phyloP scores from a whole-genome alignment of 768 basidiomycete species.

The Phlebiopsis flavidoalba region DNA sequence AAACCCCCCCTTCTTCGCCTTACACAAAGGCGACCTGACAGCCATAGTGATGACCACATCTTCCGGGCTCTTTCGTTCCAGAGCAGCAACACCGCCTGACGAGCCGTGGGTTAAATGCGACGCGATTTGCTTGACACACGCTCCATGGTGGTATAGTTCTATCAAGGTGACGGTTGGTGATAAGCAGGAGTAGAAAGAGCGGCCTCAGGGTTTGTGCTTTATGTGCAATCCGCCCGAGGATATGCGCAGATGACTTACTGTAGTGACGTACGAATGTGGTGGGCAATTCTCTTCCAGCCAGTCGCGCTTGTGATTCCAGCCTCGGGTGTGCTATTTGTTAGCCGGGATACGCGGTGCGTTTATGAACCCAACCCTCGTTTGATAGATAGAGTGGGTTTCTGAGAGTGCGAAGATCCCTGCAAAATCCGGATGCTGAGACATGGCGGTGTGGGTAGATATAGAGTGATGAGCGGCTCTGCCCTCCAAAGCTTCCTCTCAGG shows the following conservation, averaged over 20 bases:
- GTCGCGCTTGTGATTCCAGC: constrained; percentile 1
- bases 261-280: not conserved
- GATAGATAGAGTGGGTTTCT: not conserved
- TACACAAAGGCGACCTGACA: constrained; percentile 70
- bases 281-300: not conserved
- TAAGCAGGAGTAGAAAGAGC: not conserved
- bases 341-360: not conserved
- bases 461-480: not conserved
- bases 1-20: constrained; percentile 71
- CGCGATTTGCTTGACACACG: constrained; percentile 63
- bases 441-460: not conserved
- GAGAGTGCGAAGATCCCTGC: not conserved
- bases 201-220: not conserved
- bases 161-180: not conserved
- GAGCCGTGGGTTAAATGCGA: constrained; percentile 45
- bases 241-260: not conserved
- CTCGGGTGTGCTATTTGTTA: not conserved
- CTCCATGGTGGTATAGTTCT: constrained; percentile 34
- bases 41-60: constrained; percentile 85
- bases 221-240: not conserved
- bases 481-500: not conserved
- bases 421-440: not conserved
- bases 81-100: constrained; percentile 40
- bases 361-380: not conserved
- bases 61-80: constrained; percentile 57